A percentile compares a stretch with the other conserved stretches of the same genome.
phyloP scores from a whole-genome alignment of 371 early-diverging fungal genomes.

The Conidiobolus incongruus region DNA sequence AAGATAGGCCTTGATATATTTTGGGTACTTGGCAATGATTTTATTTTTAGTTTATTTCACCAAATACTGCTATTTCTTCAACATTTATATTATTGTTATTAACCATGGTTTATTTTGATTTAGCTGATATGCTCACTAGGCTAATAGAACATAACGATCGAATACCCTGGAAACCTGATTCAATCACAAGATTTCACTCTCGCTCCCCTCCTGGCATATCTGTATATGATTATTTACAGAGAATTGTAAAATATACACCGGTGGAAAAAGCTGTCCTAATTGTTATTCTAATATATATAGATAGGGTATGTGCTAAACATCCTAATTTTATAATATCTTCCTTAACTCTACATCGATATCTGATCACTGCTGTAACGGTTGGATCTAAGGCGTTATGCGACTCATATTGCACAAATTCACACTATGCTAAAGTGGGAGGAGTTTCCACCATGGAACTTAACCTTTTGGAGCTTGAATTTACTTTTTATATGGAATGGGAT shows the following conservation, averaged over 20 bases:
- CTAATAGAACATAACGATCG: slow-evolving; percentile 69
- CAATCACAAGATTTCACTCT: slow-evolving; percentile 88
- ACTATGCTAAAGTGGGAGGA: slow-evolving; percentile 89
- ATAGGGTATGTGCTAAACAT: slow-evolving; percentile 57
- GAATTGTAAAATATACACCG: slow-evolving; percentile 76
- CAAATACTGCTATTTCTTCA: too few species aligned
- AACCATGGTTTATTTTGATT: slow-evolving; percentile 1
- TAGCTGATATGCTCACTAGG: slow-evolving; percentile 54
- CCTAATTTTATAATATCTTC: slow-evolving; percentile 76
- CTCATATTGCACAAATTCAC: slow-evolving; percentile 63
- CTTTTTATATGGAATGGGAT: slow-evolving; percentile 73
- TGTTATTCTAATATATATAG: slow-evolving; percentile 76
- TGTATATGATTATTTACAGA: slow-evolving; percentile 49
- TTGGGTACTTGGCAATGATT: too few species aligned
- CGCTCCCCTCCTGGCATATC: slow-evolving; percentile 78
- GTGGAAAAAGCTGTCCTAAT: slow-evolving; percentile 72
- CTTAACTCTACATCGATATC: slow-evolving; percentile 81
- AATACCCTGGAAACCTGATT: slow-evolving; percentile 52
- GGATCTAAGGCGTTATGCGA: slow-evolving; percentile 75
- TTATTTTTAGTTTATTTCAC: too few species aligned
- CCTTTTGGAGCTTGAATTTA: slow-evolving; percentile 80
- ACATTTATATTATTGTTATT: background rate
- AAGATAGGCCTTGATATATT: too few species aligned
- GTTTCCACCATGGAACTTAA: slow-evolving; percentile 80
- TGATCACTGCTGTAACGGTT: slow-evolving; percentile 78